Evolutionary conservation across 75 land plant species (phyloP).

Genomic region (Cunninghamia lanceolata): DNA sequence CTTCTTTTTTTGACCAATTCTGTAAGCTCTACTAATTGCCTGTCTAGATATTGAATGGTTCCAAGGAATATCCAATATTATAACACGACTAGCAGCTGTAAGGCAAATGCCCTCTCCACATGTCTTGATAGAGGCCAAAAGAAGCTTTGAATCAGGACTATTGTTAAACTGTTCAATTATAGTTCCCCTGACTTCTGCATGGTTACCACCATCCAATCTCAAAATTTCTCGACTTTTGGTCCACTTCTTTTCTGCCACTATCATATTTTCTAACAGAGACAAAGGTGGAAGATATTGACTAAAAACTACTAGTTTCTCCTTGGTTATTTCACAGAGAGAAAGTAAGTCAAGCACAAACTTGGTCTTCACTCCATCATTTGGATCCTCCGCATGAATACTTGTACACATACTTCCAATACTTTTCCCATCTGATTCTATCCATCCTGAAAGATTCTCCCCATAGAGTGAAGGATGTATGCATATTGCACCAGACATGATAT

Average conservation of each 20-base stretch:
- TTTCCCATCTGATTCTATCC: neutral
- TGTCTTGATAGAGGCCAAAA: constrained; percentile 89
- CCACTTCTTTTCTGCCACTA: constrained; percentile 48
- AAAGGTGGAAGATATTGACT: constrained; percentile 65
- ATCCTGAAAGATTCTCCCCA: constrained; percentile 19
- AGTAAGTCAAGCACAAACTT: constrained; percentile 71
- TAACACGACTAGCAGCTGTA: constrained; percentile 81
- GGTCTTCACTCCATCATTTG: constrained; percentile 66
- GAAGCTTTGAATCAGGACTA: constrained; percentile 51
- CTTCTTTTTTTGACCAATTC: constrained; percentile 85
- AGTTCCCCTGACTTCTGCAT: constrained; percentile 40
- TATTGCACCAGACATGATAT: constrained; percentile 33
- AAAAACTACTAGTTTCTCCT: constrained; percentile 76
- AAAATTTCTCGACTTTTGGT: constrained; percentile 56
- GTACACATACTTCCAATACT: neutral
- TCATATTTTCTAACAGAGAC: constrained; percentile 55
- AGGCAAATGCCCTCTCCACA: constrained; percentile 96
- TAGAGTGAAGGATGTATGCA: constrained; percentile 56
- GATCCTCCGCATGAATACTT: constrained; percentile 28
- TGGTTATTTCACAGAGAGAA: constrained; percentile 34
- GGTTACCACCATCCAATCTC: constrained; percentile 55
- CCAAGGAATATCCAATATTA: constrained; percentile 77
- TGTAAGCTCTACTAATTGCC: constrained; percentile 88
- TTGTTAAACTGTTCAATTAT: constrained; percentile 65
- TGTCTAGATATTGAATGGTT: constrained; percentile 87